Evolutionary conservation across 164 flowering plant genomes (phyloP), one percentile per base, ranked within the genome.

Genomic region (Berberis thunbergii): DNA sequence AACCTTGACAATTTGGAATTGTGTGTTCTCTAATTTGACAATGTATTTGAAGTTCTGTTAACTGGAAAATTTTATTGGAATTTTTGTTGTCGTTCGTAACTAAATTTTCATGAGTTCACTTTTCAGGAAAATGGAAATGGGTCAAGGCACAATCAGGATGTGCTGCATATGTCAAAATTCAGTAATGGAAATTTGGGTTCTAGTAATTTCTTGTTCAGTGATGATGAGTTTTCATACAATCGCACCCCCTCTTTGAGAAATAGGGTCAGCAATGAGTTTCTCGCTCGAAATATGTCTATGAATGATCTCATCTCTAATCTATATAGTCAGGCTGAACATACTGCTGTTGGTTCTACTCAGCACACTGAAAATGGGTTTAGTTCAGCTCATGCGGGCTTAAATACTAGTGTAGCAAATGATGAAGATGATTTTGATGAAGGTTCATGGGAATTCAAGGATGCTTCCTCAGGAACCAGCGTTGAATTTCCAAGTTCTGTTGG

Each of bases 381-480:
- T 65, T 64, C 67, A 3, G 41, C 68, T 49, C 59, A 60, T 3
- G 45, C 43, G 39, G 67, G 52, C 13, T 10, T 65, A 40, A 59
- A 60, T 59, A 70, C 82, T 59, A 42, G 63, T 70, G 4, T 60
- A 41, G 69, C 61, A 12, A 66, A 72, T 64, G 68, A 46, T 42
- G 69, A 70, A 61, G 78, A 79, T 64, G 77, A 73, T 66, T 73
- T 73, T 69, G 89, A 79, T 60, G 89, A 74, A 55, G 64, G 49
- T 72, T 77, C 83, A 39, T 85, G 96, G 91, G 89, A 86, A 57
- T 85, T 82, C 67, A 78, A 77, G 72, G 87, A 73, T 77, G 88
- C 87, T 11, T 48, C 55, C 56, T 49, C 70, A 48, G 77, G 74
- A 64, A 54, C n/a, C 39, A 50, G 41, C 54, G 55, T n/a, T 49